Percentiles rank a stretch among this genome's conserved stretches.
These are phyloP conservation scores for Beta lomatogona DNA, from an alignment of 179 eudicot species.

Conservation along the genomic window DNA sequence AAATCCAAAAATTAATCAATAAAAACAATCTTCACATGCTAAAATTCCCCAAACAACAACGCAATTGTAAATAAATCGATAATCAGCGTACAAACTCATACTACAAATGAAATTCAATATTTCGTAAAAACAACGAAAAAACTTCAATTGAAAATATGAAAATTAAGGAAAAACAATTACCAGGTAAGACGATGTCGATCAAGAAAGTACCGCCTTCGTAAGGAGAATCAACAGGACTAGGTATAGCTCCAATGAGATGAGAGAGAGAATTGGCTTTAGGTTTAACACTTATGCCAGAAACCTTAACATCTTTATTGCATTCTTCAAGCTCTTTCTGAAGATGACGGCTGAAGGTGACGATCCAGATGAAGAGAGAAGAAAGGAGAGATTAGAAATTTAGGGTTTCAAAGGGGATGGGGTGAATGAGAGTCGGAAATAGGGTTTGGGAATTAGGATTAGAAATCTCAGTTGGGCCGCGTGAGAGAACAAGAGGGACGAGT, in stretches of 20 bases:
- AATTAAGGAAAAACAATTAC: constrained; percentile 24
- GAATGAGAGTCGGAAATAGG: no score
- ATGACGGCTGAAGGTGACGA: constrained; percentile 28
- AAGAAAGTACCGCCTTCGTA: constrained; percentile 83
- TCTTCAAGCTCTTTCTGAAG: constrained; percentile 84
- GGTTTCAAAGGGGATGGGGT: no score
- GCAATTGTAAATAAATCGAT: not conserved
- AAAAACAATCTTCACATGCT: not conserved
- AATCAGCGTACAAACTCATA: not conserved
- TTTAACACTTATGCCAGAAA: constrained; percentile 67
- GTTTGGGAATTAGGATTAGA: no score
- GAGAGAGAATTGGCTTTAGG: constrained; percentile 61
- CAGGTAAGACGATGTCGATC: constrained; percentile 79
- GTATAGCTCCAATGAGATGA: constrained; percentile 71
- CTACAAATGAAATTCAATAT: no score
- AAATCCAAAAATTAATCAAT: no score
- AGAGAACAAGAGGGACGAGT: no score
- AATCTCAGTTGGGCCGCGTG: no score
- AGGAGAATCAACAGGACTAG: constrained; percentile 80
- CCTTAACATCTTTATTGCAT: constrained; percentile 59
- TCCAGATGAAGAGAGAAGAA: no score
- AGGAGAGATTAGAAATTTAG: no score
- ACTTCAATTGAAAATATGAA: no score
- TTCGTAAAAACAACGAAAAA: no score
- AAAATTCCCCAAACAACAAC: not conserved